A percentile compares a stretch with the other conserved stretches of the same genome.
phyloP scores from a whole-genome alignment of 225 moss, liverwort and hornwort species.

The Pseudoscleropodium purum region DNA sequence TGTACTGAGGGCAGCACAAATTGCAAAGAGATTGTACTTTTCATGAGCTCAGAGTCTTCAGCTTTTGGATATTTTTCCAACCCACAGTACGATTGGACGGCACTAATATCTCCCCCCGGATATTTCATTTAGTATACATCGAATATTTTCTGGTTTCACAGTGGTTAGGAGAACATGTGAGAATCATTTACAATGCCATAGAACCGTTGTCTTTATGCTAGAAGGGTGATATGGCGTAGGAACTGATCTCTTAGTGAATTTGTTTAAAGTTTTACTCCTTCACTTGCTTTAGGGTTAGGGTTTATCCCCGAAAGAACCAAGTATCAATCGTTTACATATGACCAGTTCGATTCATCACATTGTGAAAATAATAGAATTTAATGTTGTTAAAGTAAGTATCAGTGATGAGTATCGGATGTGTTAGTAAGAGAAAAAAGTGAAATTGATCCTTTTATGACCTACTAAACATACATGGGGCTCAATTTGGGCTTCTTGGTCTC shows the following conservation, averaged over 20 bases:
- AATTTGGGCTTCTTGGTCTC: too few species aligned
- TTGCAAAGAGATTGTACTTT: background rate
- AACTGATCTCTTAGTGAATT: background rate
- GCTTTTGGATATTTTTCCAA: background rate
- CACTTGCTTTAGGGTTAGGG: background rate
- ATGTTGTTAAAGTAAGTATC: background rate
- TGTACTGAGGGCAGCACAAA: too few species aligned
- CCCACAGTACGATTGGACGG: too few species aligned
- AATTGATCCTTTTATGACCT: background rate
- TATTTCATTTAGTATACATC: background rate
- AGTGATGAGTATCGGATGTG: too few species aligned
- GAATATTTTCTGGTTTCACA: too few species aligned
- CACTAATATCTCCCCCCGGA: too few species aligned
- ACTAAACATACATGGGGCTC: background rate
- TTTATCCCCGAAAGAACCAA: background rate
- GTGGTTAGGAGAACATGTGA: background rate
- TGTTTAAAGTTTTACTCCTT: too few species aligned
- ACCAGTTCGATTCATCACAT: background rate
- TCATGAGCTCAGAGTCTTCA: background rate
- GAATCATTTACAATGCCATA: background rate
- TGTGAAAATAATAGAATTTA: too few species aligned
- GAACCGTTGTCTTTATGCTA: background rate
- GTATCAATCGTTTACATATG: background rate
- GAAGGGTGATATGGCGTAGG: background rate
- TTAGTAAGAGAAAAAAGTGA: background rate